Evolutionary conservation across 2,329 filamentous ascomycete species (phyloP), one percentile per base, ranked within the genome.

Genomic region (Aureobasidium sp.): DNA sequence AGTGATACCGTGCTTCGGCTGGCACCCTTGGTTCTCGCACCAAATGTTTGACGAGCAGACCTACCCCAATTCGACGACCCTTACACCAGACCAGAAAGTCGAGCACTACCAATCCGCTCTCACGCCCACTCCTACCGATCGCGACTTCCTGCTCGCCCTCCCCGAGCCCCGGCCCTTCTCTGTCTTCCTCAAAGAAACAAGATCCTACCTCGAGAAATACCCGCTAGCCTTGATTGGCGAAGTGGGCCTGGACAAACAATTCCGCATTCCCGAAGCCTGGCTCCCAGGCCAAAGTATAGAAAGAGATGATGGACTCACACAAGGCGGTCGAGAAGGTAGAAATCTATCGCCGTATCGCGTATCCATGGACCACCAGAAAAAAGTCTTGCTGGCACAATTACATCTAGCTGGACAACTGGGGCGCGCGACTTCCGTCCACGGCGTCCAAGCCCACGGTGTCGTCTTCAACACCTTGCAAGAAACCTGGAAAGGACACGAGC

Each of bases 11-110:
- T 85, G 85, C n/a, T 93, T 92, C 74, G 90, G 90, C 22, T 92
- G 89, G 88, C 90, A 94, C 71, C 90, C 90, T 0, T 94, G 90
- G 90, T 93, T 92, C 73, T 88, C 89, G 1, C 80, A 93, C 71
- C 85, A 90, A 66, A 80, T 94, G 68, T 90, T 85, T 69, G 82
- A 86, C 68, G 85, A 90, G 59, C 64, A 60, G 14, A 68, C 72
- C 9, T 70, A 73, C 68, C 66, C 65, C n/a, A 66, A 67, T 22
- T 65, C 68, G 33, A 68, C 66, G 5, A 59, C 54, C 17, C 71
- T 79, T 11, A 68, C 72, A 3, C 75, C 78, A 54, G 74, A 77
- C 8, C 71, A 74, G 12, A 80, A 78, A 54, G 81, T 76, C 63
- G 68, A 65, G 64, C 89, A 93, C 73, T 92, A 92, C 70, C 76